Base-by-base conservation (phyloP, 2,329 filamentous ascomycete genomes). In the Thelonectria discophora region DNA sequence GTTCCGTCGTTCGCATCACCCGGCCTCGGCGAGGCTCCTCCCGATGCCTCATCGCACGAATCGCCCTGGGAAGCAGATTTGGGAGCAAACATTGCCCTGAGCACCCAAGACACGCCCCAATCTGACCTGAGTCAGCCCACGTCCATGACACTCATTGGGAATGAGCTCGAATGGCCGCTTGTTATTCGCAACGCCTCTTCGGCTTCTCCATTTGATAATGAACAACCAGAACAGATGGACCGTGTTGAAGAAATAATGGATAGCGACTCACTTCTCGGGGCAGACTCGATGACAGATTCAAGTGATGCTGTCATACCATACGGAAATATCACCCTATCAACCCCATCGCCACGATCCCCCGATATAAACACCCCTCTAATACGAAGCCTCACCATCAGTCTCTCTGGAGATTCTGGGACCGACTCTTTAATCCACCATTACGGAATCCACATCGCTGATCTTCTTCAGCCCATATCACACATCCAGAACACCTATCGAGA, bases 341-440 rank as follows among this genome's bases (percentile, higher is more conserved):
- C 18, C 7, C 9, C 48, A 15, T 47, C 12, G 18, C 10, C 27
- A 11, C 15, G 15, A 8, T 13, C 32, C 21, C 15, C 40, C 17
- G 20, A 39, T 5, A 34, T 30, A 1, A 21, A 12, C 17, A 27
- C 6, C 7, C 20, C 54, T 18, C 15, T 56, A 10, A 30, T 48
- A 39, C 47, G 47, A 15, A 47, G 34, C 12, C 30, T 61, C 6
- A 37, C n/a, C 17, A 53, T 18, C 18, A 54, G 50, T 18, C 45
- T 54, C 12, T 58, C 48, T 15, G 54, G 49, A 24, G 49, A 62
- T 20, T 12, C 24, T 17, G 59, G 58, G 10, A 48, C 52, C 11
- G 49, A 60, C 18, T 39, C 58, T 1, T 17, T 65, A 2, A 54
- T 65, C 30, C 51, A 57, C n/a, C 63, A 65, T 27, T 65, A 65